phyloP scores from a whole-genome alignment of 2,329 filamentous ascomycete species.

The Paraconiothyrium sp. region DNA sequence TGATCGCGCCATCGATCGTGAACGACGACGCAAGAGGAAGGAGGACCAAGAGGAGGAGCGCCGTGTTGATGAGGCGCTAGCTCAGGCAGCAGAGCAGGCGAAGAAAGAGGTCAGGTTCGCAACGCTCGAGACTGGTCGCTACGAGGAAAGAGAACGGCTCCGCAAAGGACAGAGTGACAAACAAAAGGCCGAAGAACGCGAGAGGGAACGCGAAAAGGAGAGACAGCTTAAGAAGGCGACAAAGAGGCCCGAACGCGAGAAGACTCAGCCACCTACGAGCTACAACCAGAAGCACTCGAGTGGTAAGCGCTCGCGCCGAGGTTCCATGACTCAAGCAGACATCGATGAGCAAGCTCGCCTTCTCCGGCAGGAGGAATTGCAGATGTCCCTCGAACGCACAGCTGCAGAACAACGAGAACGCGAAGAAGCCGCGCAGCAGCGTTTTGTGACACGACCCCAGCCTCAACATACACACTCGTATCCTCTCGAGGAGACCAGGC shows the following conservation, averaged over 20 bases:
- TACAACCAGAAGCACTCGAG: constrained; percentile 25
- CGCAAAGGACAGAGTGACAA: constrained; percentile 35
- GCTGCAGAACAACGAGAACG: constrained; percentile 29
- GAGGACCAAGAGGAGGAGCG: constrained; percentile 36
- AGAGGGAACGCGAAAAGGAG: constrained; percentile 20
- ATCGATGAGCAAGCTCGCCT: constrained; percentile 19
- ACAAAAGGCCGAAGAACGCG: constrained; percentile 23
- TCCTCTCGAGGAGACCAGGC: constrained; percentile 12
- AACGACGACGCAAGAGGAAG: constrained; percentile 31
- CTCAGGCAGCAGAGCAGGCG: constrained; percentile 18
- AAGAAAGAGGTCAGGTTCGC: constrained; percentile 42
- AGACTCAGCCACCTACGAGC: constrained; percentile 28
- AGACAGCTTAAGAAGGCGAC: constrained; percentile 23
- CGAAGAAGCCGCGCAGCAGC: constrained; percentile 30
- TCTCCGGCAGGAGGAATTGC: constrained; percentile 22
- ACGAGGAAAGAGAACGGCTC: constrained; percentile 31
- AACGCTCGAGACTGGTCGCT: constrained; percentile 28
- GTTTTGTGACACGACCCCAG: constrained; percentile 30
- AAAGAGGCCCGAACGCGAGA: constrained; percentile 30
- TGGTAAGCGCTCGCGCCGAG: constrained; percentile 26
- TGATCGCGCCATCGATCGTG: constrained; percentile 32
- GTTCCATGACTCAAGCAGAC: constrained; percentile 26
- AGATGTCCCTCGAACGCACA: constrained; percentile 29
- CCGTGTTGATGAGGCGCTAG: constrained; percentile 23
- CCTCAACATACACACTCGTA: constrained; percentile 23